Conservation (phyloP, 1,284 basidiomycete species). For the Thecaphora thlaspeos region DNA sequence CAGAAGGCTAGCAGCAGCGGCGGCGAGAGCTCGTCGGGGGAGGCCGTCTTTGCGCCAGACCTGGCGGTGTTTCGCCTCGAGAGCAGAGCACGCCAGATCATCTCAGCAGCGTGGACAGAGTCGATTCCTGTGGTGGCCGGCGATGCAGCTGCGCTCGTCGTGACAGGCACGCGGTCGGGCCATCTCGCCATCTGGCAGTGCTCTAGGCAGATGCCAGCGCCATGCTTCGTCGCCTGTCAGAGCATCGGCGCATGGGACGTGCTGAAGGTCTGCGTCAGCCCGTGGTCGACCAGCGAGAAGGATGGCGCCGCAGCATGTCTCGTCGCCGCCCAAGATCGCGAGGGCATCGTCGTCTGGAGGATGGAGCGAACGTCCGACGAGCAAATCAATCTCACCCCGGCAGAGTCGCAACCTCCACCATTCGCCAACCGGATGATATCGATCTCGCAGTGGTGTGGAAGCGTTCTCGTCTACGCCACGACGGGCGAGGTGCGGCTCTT, state of each 20-base stretch:
- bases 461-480: background rate
- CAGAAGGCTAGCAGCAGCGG: background rate
- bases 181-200: conserved; percentile 22
- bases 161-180: conserved; percentile 21
- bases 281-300: background rate
- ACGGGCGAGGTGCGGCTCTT: background rate
- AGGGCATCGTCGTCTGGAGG: background rate
- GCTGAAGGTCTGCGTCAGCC: background rate
- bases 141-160: background rate
- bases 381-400: too few relatives aligned
- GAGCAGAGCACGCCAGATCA: background rate
- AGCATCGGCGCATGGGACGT: background rate
- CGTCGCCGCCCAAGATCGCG: background rate
- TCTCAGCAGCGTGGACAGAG: background rate
- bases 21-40: background rate
- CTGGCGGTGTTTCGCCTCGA: background rate
- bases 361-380: background rate
- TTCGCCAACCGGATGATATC: background rate
- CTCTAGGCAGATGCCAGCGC: background rate
- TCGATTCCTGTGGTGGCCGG: background rate
- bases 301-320: background rate
- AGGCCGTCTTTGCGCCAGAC: background rate
- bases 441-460: background rate
- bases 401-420: background rate
- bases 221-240: background rate